These are phyloP conservation scores for Beauveria rudraprayagi DNA, from an alignment of 2,329 filamentous ascomycete species.

Conservation along the genomic window DNA sequence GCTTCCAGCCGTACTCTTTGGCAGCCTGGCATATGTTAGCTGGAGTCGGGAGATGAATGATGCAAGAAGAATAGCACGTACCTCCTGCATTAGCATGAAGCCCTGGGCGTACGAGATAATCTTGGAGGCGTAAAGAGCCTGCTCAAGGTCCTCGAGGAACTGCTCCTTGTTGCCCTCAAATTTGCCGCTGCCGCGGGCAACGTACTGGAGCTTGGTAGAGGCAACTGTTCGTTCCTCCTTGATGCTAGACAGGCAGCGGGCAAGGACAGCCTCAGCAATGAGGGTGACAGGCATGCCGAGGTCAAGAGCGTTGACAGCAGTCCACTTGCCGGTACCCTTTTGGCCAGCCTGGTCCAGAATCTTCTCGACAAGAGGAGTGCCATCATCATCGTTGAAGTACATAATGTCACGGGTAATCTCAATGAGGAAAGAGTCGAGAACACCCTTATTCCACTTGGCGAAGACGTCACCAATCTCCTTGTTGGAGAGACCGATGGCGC, in stretches of 20 bases:
- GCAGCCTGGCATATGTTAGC: constrained; percentile 55
- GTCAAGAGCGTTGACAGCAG: constrained; percentile 96
- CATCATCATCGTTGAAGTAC: constrained; percentile 96
- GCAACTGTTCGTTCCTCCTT: constrained; percentile 89
- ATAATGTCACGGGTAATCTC: constrained; percentile 99
- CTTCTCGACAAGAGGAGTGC: constrained; percentile 89
- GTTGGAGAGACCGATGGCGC: constrained; percentile 76
- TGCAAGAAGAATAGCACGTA: constrained; percentile 35
- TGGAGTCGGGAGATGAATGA: too few species aligned
- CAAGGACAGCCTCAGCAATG: constrained; percentile 94
- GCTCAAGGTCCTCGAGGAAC: constrained; percentile 95
- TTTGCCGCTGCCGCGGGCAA: constrained; percentile 62
- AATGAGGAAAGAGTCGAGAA: constrained; percentile 97
- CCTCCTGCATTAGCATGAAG: constrained; percentile 99
- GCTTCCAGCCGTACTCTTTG: constrained; percentile 94
- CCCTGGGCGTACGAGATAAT: constrained; percentile 99
- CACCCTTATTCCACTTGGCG: constrained; percentile 95
- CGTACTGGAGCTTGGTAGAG: constrained; percentile 63
- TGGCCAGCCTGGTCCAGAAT: constrained; percentile 97
- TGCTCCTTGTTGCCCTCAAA: constrained; percentile 88
- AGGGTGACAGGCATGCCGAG: constrained; percentile 97
- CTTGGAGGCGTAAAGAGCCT: constrained; percentile 98
- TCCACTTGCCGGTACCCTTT: constrained; percentile 99
- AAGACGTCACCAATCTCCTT: constrained; percentile 97
- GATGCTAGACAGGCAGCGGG: constrained; percentile 86